These are phyloP conservation scores for Ceratocystis colombiana DNA, from an alignment of 2,329 filamentous ascomycete genomes.

Conservation along the genomic window DNA sequence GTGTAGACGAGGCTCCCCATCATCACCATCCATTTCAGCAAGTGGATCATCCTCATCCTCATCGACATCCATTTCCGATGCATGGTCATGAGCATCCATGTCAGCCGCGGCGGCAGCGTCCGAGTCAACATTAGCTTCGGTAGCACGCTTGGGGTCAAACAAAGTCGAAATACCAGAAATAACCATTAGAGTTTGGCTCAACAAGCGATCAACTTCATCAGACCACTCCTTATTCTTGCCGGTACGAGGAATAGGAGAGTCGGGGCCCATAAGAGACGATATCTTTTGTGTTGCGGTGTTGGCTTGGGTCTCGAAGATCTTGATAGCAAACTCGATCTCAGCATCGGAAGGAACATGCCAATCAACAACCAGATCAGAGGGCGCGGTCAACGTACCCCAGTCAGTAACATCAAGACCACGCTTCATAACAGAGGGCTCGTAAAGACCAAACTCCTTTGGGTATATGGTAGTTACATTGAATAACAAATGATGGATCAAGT, in stretches of 20 bases:
- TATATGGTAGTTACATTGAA: conserved; percentile 93
- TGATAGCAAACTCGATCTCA: conserved; percentile 80
- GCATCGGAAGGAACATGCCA: conserved; percentile 79
- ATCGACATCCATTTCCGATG: conserved; percentile 36
- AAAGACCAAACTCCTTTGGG: conserved; percentile 77
- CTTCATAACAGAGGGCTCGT: conserved; percentile 64
- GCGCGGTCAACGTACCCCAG: conserved; percentile 72
- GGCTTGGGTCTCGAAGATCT: conserved; percentile 77
- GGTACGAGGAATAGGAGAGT: conserved; percentile 73
- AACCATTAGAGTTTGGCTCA: conserved; percentile 79
- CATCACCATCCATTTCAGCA: conserved; percentile 54
- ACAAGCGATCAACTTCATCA: conserved; percentile 82
- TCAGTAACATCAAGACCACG: conserved; percentile 64
- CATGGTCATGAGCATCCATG: conserved; percentile 40
- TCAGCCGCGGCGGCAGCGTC: conserved; percentile 35
- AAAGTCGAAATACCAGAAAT: conserved; percentile 81
- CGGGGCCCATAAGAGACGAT: conserved; percentile 66
- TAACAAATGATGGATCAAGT: conserved; percentile 91
- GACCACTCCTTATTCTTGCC: conserved; percentile 99
- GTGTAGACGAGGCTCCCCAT: conserved; percentile 72
- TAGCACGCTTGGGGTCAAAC: conserved; percentile 69
- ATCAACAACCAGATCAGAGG: conserved; percentile 67
- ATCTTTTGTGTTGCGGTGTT: conserved; percentile 65
- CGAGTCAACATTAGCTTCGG: conserved; percentile 37
- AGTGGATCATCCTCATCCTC: conserved; percentile 44